A percentile compares a stretch with the other conserved stretches of the same genome.
Conservation (phyloP, 768 basidiomycete genomes). For the Phanerochaete carnosa region DNA sequence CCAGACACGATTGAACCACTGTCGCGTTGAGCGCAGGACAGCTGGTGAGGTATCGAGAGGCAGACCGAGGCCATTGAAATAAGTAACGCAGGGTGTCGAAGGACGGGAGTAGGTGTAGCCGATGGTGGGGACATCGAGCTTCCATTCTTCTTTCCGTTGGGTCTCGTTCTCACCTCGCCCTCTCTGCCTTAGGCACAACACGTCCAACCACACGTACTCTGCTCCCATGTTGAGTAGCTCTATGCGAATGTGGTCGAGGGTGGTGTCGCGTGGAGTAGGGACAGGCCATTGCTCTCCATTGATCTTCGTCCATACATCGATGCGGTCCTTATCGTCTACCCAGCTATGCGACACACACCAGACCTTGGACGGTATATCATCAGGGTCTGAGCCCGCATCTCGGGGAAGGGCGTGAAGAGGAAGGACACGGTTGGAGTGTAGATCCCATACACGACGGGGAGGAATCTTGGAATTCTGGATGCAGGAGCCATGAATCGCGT, state of each 20-base stretch:
- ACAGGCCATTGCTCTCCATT: neutral
- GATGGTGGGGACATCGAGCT: neutral
- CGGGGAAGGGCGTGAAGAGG: neutral
- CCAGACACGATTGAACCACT: neutral
- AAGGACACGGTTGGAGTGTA: neutral
- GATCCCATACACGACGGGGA: neutral
- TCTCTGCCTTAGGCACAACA: neutral
- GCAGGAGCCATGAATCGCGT: neutral
- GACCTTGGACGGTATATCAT: neutral
- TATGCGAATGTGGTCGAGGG: neutral
- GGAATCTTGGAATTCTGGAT: neutral
- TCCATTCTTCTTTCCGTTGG: neutral
- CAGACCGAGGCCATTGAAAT: neutral
- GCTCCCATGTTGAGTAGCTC: slow-evolving; percentile 1
- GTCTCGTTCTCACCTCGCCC: neutral
- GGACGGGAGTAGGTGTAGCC: neutral
- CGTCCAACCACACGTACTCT: neutral
- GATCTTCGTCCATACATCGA: neutral
- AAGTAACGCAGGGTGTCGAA: neutral
- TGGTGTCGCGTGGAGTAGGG: neutral
- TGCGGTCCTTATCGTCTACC: neutral
- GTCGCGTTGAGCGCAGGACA: neutral
- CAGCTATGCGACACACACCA: neutral
- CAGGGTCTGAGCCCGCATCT: neutral
- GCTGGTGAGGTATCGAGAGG: neutral